Evolutionary conservation across 495 filamentous ascomycete species (phyloP).

Genomic region (Trichoderma erinaceum): DNA sequence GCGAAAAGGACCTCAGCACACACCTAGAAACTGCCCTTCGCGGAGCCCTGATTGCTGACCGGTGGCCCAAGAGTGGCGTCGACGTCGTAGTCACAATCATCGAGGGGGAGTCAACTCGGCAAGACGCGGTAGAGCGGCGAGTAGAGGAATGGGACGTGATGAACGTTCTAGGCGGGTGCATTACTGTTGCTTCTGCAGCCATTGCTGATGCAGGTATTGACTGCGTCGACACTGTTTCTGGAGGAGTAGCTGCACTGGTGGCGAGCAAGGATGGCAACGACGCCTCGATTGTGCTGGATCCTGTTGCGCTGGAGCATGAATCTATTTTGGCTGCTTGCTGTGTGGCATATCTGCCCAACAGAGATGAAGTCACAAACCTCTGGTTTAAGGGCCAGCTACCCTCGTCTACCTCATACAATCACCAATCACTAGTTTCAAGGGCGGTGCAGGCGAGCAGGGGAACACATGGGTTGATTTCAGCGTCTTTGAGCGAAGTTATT

Average conservation of each 20-base stretch:
- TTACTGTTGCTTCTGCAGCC: conserved; percentile 92
- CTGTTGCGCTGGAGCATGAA: conserved; percentile 73
- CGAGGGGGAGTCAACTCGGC: conserved; percentile 67
- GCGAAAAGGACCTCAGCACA: conserved; percentile 81
- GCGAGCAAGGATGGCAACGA: conserved; percentile 29
- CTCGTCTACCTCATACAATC: conserved; percentile 32
- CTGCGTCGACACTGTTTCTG: conserved; percentile 83
- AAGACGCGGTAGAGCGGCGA: conserved; percentile 41
- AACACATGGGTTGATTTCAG: neutral
- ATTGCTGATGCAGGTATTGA: conserved; percentile 94
- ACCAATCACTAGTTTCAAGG: conserved; percentile 37
- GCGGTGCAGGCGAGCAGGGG: conserved; percentile 32
- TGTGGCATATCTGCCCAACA: conserved; percentile 77
- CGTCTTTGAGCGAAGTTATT: conserved; percentile 7
- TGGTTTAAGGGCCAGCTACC: conserved; percentile 77
- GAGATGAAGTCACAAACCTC: conserved; percentile 88
- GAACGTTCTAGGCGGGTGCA: conserved; percentile 84
- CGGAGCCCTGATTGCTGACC: conserved; percentile 81
- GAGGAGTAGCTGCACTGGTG: conserved; percentile 82
- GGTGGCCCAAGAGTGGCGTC: conserved; percentile 94
- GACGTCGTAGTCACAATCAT: conserved; percentile 88
- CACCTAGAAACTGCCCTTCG: conserved; percentile 87
- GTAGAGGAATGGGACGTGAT: conserved; percentile 67
- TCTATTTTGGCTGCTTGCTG: conserved; percentile 74
- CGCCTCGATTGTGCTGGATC: conserved; percentile 65